A percentile compares a stretch with the other conserved stretches of the same genome.
phyloP scores from a whole-genome alignment of 768 basidiomycete species.

The Leccinum longicurvipes region DNA sequence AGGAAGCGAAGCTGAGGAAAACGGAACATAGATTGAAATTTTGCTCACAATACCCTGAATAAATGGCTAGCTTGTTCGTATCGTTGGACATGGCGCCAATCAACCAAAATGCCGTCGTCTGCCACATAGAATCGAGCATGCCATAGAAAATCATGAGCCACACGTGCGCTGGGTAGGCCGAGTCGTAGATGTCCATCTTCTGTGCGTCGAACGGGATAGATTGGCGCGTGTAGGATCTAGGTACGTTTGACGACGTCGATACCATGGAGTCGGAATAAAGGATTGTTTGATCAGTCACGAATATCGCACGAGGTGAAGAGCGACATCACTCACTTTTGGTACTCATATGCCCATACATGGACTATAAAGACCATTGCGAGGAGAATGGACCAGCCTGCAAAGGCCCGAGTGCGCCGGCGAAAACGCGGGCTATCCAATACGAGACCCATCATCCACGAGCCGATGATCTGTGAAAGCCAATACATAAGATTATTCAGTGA shows the following conservation, averaged over 20 bases:
- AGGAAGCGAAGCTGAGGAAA: not conserved
- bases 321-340: constrained; percentile 58
- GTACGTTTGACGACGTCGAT: not conserved
- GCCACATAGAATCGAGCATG: constrained; percentile 81
- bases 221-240: constrained; percentile 55
- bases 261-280: not conserved
- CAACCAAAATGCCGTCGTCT: constrained; percentile 78
- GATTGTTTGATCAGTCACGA: not conserved
- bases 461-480: constrained; percentile 76
- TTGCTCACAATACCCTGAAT: constrained; percentile 75
- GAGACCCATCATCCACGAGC: constrained; percentile 66
- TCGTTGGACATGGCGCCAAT: constrained; percentile 87
- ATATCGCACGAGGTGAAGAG: not conserved
- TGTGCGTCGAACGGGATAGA: constrained; percentile 34
- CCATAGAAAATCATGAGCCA: constrained; percentile 72
- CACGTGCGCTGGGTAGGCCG: constrained; percentile 50
- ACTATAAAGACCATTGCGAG: constrained; percentile 62
- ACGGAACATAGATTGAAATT: not conserved
- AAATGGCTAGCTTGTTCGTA: constrained; percentile 73
- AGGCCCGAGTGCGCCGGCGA: constrained; percentile 67
- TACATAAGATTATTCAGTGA: constrained; percentile 76
- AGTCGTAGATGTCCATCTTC: constrained; percentile 60
- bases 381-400: constrained; percentile 62
- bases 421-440: constrained; percentile 58
- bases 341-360: constrained; percentile 75